phyloP scores from a whole-genome alignment of 2,329 filamentous ascomycete species.

The Teratosphaeria destructans region DNA sequence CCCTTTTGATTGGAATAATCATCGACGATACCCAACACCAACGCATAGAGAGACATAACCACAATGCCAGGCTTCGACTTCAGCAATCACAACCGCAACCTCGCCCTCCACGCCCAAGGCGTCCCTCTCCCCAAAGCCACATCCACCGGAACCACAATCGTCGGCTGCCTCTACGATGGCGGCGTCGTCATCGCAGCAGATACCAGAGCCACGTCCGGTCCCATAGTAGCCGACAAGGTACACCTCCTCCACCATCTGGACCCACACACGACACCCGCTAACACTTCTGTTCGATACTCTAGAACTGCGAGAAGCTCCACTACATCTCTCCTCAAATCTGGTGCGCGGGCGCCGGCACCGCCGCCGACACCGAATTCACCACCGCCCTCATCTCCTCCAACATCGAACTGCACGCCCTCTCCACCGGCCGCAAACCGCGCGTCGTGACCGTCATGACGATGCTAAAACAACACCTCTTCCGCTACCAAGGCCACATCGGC shows the following conservation, averaged over 20 bases:
- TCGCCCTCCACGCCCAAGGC: slow-evolving; percentile 84
- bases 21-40: neutral
- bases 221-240: slow-evolving; percentile 97
- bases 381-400: slow-evolving; percentile 97
- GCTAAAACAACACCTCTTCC: slow-evolving; percentile 98
- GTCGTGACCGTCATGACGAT: slow-evolving; percentile 99
- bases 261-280: neutral
- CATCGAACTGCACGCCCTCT: slow-evolving; percentile 92
- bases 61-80: slow-evolving; percentile 39
- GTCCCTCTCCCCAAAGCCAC: slow-evolving; percentile 94
- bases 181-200: slow-evolving; percentile 98
- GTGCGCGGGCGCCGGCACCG: slow-evolving; percentile 96
- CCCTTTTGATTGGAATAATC: no score
- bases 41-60: neutral
- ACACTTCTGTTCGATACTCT: neutral
- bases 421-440: slow-evolving; percentile 89
- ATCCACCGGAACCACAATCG: slow-evolving; percentile 97
- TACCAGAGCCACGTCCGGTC: slow-evolving; percentile 90
- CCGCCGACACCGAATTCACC: slow-evolving; percentile 97
- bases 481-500: slow-evolving; percentile 94
- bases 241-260: slow-evolving; percentile 5
- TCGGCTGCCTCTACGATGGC: slow-evolving; percentile 91
- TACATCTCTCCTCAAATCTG: slow-evolving; percentile 98
- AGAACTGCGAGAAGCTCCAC: slow-evolving; percentile 99
- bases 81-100: slow-evolving; percentile 99